Base-by-base conservation (phyloP, 495 filamentous ascomycete genomes). In the Aspergillus carlsbadensis region DNA sequence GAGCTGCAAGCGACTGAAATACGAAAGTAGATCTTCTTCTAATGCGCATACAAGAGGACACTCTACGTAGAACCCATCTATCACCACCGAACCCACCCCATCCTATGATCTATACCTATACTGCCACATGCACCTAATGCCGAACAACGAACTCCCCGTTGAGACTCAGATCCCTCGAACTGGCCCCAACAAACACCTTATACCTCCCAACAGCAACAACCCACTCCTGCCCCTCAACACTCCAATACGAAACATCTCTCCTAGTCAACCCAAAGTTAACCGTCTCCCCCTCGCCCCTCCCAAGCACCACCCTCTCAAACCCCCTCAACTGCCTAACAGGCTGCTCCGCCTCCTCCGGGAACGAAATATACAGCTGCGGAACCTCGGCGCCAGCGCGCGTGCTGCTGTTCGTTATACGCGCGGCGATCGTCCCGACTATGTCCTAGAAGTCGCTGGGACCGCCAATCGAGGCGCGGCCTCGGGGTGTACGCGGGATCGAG, bases 231-330 rank as follows among this genome's bases (percentile, higher is more conserved):
- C 63, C 67, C 17, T 61, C 68, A 1, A 78, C 74, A 71, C 87
- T 79, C 87, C 87, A 91, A 26, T 84, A 81, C 54, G 81, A 86
- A 55, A 90, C 43, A 64, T 90, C 87, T 39, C 83, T 75, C 53
- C 86, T 74, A 18, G 77, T 83, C 21, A 91, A 60, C 41, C 71
- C 65, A 58, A 90, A 83, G 5, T 61, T 65, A 3, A 87, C 77
- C n/a, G 58, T 74, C 26, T 63, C 60, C 35, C 68, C 71, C 41
- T 70, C 58, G 0, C 73, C 75, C 1, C 74, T 66, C 26, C 69
- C 59, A 10, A 87, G 51, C 0, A n/a, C 42, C 3, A 81, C 68
- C 67, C 87, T 88, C 37, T 79, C 74, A 62, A 90, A 91, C 8
- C 86, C 87, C 2, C 87, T 70, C 14, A 91, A 66, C 18, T 70